Evolutionary conservation across 192 early-diverging fungal species (phyloP).

Genomic region (Phycomyces nitens): DNA sequence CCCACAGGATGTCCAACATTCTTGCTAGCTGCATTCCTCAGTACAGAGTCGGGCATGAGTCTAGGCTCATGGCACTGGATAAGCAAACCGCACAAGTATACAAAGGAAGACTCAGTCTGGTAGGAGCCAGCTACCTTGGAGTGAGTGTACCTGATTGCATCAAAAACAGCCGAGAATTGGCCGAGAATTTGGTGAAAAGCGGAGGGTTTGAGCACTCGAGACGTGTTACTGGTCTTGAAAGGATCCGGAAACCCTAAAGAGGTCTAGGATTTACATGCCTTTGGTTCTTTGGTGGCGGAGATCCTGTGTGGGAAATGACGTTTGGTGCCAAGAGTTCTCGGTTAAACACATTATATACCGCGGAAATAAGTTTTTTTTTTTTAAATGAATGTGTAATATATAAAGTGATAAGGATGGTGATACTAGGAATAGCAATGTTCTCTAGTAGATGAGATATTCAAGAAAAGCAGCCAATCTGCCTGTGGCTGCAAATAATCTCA

Average conservation of each 20-base stretch:
- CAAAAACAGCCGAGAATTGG: constrained; percentile 60
- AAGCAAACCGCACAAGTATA: constrained; percentile 43
- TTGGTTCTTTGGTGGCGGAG: too few species aligned
- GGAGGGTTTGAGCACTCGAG: constrained; percentile 32
- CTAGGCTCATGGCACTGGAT: constrained; percentile 64
- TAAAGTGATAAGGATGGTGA: background rate
- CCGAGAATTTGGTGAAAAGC: constrained; percentile 44
- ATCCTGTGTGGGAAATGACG: too few species aligned
- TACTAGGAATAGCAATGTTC: too few species aligned
- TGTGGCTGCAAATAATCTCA: too few species aligned
- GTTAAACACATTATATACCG: too few species aligned
- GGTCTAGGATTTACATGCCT: too few species aligned
- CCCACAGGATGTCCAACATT: constrained; percentile 52
- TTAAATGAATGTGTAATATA: background rate
- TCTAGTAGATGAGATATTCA: too few species aligned
- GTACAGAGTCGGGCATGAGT: constrained; percentile 79
- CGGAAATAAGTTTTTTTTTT: too few species aligned
- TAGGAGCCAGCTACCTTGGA: constrained; percentile 79
- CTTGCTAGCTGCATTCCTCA: constrained; percentile 83
- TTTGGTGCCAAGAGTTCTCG: too few species aligned
- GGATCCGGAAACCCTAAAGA: background rate
- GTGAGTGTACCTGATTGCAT: constrained; percentile 84
- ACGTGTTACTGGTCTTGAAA: constrained; percentile 34
- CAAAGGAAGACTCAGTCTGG: constrained; percentile 60
- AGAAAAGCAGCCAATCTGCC: too few species aligned